Conservation (phyloP, 148 eudicot genomes). For the Silene latifolia region DNA sequence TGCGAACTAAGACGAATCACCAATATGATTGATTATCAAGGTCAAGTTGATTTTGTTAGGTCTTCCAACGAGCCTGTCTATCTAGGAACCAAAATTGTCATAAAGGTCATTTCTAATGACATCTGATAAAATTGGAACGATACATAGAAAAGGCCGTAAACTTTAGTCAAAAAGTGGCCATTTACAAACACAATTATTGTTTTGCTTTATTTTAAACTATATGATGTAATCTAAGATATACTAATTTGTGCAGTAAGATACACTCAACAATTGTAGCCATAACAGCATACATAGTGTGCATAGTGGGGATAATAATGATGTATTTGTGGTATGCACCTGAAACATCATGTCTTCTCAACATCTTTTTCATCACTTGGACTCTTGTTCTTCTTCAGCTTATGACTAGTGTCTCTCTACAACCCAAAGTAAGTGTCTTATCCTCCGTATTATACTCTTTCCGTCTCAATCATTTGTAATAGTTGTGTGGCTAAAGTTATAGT, state of each 20-base stretch:
- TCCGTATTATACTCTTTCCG: too few species aligned
- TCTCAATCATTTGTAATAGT: too few species aligned
- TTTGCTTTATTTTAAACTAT: not conserved
- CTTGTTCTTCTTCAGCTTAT: constrained; percentile 71
- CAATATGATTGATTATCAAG: too few species aligned
- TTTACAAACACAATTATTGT: not conserved
- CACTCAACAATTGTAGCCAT: constrained; percentile 51
- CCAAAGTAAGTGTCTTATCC: constrained; percentile 43
- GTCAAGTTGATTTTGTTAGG: too few species aligned
- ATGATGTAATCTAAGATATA: not conserved
- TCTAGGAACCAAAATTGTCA: too few species aligned
- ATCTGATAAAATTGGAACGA: not conserved
- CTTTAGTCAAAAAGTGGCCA: too few species aligned
- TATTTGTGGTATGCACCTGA: constrained; percentile 79
- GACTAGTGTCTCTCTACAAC: constrained; percentile 79
- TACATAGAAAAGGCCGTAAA: too few species aligned
- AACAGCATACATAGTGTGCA: constrained; percentile 48
- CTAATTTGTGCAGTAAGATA: constrained; percentile 45
- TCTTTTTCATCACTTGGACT: constrained; percentile 75
- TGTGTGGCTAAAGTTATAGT: not conserved
- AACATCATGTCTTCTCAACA: constrained; percentile 63
- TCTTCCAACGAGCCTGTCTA: too few species aligned
- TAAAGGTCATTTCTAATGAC: too few species aligned
- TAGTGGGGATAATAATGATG: constrained; percentile 64
- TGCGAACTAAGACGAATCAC: too few species aligned